phyloP scores from a whole-genome alignment of 2,329 filamentous ascomycete species.

The Xylariaceae sp. region DNA sequence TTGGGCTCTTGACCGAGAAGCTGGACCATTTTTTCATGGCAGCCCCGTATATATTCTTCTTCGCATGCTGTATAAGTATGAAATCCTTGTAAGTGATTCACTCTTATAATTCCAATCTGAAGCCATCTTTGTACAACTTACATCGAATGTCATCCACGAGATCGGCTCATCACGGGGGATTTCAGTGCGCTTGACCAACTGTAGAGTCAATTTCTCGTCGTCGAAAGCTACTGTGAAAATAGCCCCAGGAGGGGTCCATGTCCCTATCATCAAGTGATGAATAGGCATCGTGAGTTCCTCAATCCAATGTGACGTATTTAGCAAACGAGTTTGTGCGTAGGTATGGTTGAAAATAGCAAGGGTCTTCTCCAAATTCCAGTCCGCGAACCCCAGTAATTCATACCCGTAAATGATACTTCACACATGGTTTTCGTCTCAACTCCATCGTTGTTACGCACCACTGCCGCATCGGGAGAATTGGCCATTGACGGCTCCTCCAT shows the following conservation, averaged over 20 bases:
- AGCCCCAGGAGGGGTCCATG: slow-evolving; percentile 84
- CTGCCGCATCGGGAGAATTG: slow-evolving; percentile 8
- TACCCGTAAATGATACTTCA: too few species aligned
- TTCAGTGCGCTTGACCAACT: slow-evolving; percentile 73
- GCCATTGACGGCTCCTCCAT: slow-evolving; percentile 15
- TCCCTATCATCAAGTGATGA: slow-evolving; percentile 88
- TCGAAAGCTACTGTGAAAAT: slow-evolving; percentile 89
- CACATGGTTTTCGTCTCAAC: too few species aligned
- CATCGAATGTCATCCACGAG: slow-evolving; percentile 90
- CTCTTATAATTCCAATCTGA: too few species aligned
- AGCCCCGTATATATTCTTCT: slow-evolving; percentile 82
- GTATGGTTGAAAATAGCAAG: too few species aligned
- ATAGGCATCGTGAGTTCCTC: slow-evolving; percentile 59
- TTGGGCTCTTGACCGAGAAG: slow-evolving; percentile 70
- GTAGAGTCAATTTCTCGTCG: slow-evolving; percentile 70
- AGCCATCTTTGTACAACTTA: too few species aligned
- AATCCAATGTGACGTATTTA: too few species aligned
- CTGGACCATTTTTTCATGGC: slow-evolving; percentile 94
- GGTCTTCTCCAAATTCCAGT: too few species aligned
- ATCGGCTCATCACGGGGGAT: slow-evolving; percentile 83
- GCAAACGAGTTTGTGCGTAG: too few species aligned
- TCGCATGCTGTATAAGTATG: slow-evolving; percentile 61
- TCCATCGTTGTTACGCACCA: background rate
- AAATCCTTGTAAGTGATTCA: too few species aligned
- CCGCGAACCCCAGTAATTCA: slow-evolving; percentile 2